phyloP scores from a whole-genome alignment of 345 rosid species.

The Lumnitzera littorea region DNA sequence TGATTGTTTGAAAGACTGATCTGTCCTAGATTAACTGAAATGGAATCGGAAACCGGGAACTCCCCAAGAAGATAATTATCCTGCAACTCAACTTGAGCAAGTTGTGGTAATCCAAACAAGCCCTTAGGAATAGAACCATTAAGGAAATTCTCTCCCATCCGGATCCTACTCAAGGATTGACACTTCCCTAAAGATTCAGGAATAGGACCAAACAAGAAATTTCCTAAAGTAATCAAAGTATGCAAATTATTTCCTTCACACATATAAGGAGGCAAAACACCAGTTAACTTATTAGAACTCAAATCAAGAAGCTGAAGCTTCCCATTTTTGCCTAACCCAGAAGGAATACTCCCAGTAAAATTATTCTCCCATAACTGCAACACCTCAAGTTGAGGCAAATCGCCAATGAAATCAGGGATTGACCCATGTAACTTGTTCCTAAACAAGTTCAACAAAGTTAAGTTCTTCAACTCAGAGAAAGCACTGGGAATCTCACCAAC shows the following conservation, averaged over 20 bases:
- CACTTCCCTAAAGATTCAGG: constrained; percentile 36
- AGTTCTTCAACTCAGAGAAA: constrained; percentile 33
- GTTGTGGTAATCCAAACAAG: constrained; percentile 34
- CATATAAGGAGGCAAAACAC: constrained; percentile 32
- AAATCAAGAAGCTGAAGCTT: constrained; percentile 29
- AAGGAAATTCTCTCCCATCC: constrained; percentile 45
- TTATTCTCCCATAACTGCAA: constrained; percentile 48
- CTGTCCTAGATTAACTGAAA: constrained; percentile 32
- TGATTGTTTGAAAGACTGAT: constrained; percentile 40
- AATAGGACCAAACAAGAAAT: constrained; percentile 41
- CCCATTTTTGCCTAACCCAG: constrained; percentile 32
- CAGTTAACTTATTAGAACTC: constrained; percentile 41
- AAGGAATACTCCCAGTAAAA: constrained; percentile 39
- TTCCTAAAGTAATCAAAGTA: constrained; percentile 34
- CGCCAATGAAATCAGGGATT: constrained; percentile 36
- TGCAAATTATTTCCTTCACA: constrained; percentile 31
- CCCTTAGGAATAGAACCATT: constrained; percentile 43
- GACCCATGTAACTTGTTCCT: constrained; percentile 42
- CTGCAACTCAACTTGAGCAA: constrained; percentile 45
- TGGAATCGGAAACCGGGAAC: constrained; percentile 26
- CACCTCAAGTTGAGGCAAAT: constrained; percentile 35
- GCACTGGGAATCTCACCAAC: constrained; percentile 34
- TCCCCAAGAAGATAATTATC: constrained; percentile 33
- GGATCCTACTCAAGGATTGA: constrained; percentile 31
- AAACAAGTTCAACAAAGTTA: constrained; percentile 37